Evolutionary conservation across 306 rosid species (phyloP).

Genomic region (Cotoneaster glaucophyllus): DNA sequence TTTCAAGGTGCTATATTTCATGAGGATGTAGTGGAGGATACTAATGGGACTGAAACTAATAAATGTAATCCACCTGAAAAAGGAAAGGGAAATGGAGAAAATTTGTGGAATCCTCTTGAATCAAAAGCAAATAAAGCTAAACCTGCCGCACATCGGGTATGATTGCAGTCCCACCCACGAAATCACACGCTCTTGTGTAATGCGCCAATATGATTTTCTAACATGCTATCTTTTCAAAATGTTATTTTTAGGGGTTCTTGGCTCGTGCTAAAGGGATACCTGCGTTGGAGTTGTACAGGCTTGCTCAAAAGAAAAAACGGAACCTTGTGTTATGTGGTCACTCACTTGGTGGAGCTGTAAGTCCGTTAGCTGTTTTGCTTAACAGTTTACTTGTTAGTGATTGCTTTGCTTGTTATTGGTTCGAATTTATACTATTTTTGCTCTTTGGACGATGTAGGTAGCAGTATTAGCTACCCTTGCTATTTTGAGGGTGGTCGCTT

Average conservation of each 20-base stretch:
- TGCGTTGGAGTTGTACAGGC: slow-evolving; percentile 85
- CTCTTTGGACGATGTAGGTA: slow-evolving; percentile 49
- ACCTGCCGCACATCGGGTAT: slow-evolving; percentile 95
- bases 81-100: slow-evolving; percentile 49
- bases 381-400: background rate
- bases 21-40: slow-evolving; percentile 63
- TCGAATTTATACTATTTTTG: background rate
- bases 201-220: background rate
- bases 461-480: slow-evolving; percentile 97
- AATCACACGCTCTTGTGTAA: background rate
- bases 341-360: slow-evolving; percentile 98
- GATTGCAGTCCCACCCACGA: background rate
- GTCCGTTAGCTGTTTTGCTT: slow-evolving; percentile 25
- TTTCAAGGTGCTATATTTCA: slow-evolving; percentile 98
- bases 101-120: slow-evolving; percentile 61
- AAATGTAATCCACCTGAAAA: slow-evolving; percentile 40
- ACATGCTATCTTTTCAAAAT: background rate
- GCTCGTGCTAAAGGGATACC: slow-evolving; percentile 99
- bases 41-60: slow-evolving; percentile 27
- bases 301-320: slow-evolving; percentile 92
- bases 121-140: slow-evolving; percentile 57
- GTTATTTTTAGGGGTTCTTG: slow-evolving; percentile 69
- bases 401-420: slow-evolving; percentile 1
- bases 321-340: slow-evolving; percentile 95
- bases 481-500: slow-evolving; percentile 92